Percentiles rank a stretch among this genome's conserved stretches.
Conservation (phyloP, 805 yeast genomes). For the Danielia oregonensis region DNA sequence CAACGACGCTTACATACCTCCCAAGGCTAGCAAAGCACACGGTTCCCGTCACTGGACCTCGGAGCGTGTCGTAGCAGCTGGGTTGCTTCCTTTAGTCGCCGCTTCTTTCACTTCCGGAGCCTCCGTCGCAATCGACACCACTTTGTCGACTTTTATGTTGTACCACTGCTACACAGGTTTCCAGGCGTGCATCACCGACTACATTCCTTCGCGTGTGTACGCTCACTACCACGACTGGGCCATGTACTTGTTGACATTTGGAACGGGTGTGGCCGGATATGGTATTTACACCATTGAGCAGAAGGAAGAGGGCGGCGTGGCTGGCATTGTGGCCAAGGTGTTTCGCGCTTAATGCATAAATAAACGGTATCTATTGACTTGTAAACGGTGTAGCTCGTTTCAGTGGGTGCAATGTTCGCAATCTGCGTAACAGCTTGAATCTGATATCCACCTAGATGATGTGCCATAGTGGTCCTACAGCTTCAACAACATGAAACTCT, state of each 20-base stretch:
- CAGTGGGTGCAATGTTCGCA: too few species aligned
- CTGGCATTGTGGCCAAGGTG: conserved; percentile 41
- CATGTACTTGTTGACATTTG: conserved; percentile 56
- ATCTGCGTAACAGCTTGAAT: too few species aligned
- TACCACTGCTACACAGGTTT: conserved; percentile 70
- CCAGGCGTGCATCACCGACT: conserved; percentile 74
- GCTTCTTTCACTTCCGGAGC: conserved; percentile 58
- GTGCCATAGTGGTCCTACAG: too few species aligned
- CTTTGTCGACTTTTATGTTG: conserved; percentile 51
- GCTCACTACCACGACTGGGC: conserved; percentile 62
- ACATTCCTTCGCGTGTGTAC: conserved; percentile 71
- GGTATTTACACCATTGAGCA: conserved; percentile 71
- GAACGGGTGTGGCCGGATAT: conserved; percentile 62
- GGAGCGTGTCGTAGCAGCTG: conserved; percentile 58
- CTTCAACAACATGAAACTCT: too few species aligned
- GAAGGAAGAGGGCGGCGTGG: conserved; percentile 56
- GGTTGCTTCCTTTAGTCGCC: conserved; percentile 59
- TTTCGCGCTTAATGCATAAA: conserved; percentile 33
- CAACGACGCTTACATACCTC: conserved; percentile 67
- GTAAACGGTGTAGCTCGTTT: too few species aligned
- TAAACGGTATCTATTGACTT: too few species aligned
- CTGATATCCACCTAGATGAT: too few species aligned
- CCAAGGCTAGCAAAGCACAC: conserved; percentile 50
- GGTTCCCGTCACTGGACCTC: conserved; percentile 76
- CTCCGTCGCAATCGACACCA: conserved; percentile 52